phyloP scores from a whole-genome alignment of 345 rosid species.

The Lepidium didymum region DNA sequence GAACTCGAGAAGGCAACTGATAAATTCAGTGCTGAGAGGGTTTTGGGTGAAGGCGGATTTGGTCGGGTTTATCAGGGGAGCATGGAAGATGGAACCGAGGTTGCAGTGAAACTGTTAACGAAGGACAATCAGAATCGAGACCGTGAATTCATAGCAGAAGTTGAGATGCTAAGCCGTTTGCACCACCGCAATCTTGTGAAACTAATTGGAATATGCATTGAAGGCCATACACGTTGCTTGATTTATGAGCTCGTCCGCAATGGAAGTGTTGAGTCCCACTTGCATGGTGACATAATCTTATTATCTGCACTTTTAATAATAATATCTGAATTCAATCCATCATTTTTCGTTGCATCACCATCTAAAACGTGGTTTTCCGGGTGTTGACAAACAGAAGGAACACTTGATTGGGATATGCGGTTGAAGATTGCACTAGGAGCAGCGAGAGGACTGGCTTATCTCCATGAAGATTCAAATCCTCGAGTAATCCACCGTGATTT shows the following conservation, averaged over 20 bases:
- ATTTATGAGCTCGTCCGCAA: slow-evolving; percentile 89
- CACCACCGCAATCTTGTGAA: slow-evolving; percentile 99
- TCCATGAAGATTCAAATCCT: slow-evolving; percentile 98
- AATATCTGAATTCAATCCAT: neutral
- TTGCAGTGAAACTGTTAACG: slow-evolving; percentile 90
- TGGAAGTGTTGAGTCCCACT: slow-evolving; percentile 98
- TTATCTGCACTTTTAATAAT: neutral
- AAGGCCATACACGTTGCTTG: slow-evolving; percentile 79
- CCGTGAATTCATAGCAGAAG: slow-evolving; percentile 94
- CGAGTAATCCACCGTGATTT: slow-evolving; percentile 97
- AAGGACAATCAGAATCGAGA: slow-evolving; percentile 82
- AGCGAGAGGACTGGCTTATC: slow-evolving; percentile 97
- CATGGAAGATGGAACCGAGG: slow-evolving; percentile 76
- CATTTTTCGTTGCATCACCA: slow-evolving; percentile 7
- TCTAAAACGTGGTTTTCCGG: slow-evolving; percentile 26
- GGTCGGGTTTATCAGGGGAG: slow-evolving; percentile 84
- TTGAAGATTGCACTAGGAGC: slow-evolving; percentile 98
- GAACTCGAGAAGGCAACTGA: slow-evolving; percentile 91
- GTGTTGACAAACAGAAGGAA: slow-evolving; percentile 56
- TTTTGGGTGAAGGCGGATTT: slow-evolving; percentile 98
- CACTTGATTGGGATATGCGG: slow-evolving; percentile 96
- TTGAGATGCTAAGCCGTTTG: slow-evolving; percentile 97
- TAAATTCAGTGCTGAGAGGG: slow-evolving; percentile 71
- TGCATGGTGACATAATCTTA: slow-evolving; percentile 63
- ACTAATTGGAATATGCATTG: slow-evolving; percentile 90